Evolutionary conservation across 371 early-diverging fungal genomes (phyloP), one percentile per base, ranked within the genome.

Genomic region (Rhizopus arrhizus): DNA sequence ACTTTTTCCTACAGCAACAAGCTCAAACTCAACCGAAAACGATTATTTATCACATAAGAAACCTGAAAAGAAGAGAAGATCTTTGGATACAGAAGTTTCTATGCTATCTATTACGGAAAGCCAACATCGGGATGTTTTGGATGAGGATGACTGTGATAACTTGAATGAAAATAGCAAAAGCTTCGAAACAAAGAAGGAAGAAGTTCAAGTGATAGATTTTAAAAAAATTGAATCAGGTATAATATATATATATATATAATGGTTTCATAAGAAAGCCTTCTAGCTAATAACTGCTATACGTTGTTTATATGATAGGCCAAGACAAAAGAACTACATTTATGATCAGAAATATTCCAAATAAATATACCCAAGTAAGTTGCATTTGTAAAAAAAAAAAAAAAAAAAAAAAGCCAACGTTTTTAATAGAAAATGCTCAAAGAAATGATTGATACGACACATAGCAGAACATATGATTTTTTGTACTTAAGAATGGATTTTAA

Each of bases 401-500:
- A 48, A 28, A 29, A 48, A 10, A 48, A 6, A 48, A 2, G 5
- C 13, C n/a, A 13, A 5, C 5, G 5, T 29, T 48, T 22, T 48
- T 29, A 34, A 48, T 76, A 86, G 84, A 74, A 80, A 66, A 92
- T 94, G 93, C 71, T 96, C 16, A 74, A 91, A 13, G 89, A 91
- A 13, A 78, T 87, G 52, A 72, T 97, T 40, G 86, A 95, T 66
- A 82, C 88, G 10, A 89, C 89, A 0, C 94, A 93, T 66, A 68
- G 75, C 50, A 90, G 86, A 38, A 66, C 80, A 12, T 91, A 83
- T 65, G 93, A 95, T 65, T 96, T 96, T 69, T 50, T 96, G 9
- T 96, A 96, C 73, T 77, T 96, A n/a, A 76, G 97, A 35, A 94
- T 95, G 77, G 97, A 96, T 64, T 95, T 95, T 71, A 86, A 85